phyloP scores from a whole-genome alignment of 2,329 filamentous ascomycete species.

The Neonectria punicea region DNA sequence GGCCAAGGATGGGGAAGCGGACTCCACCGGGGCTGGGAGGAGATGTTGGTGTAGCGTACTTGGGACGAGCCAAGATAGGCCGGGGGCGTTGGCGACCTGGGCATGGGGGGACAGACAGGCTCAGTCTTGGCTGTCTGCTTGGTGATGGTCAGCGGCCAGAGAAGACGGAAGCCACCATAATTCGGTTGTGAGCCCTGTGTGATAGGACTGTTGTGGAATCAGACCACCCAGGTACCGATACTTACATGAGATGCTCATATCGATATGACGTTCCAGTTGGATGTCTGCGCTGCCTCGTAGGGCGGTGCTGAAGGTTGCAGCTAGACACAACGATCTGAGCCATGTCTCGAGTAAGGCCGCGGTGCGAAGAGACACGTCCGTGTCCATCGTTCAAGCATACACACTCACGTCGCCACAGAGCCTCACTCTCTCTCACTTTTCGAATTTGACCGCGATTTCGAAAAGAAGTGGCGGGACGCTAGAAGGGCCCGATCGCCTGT shows the following conservation, averaged over 20 bases:
- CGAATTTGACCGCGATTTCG: background rate
- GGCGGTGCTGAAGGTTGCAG: slow-evolving; percentile 2
- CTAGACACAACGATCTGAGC: slow-evolving; percentile 3
- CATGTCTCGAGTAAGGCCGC: slow-evolving; percentile 15
- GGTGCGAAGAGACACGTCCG: slow-evolving; percentile 16
- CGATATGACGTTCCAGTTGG: background rate
- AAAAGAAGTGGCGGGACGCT: slow-evolving; percentile 14
- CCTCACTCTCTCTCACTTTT: slow-evolving; percentile 1
- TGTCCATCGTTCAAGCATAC: slow-evolving; percentile 19
- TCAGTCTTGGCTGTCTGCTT: background rate
- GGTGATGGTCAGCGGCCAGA: slow-evolving; percentile 11
- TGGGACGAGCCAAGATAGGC: slow-evolving; percentile 24
- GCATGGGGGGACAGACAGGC: background rate
- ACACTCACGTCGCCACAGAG: slow-evolving; percentile 3
- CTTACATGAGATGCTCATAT: background rate
- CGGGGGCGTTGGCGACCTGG: slow-evolving; percentile 5
- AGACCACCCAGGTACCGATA: slow-evolving; percentile 9
- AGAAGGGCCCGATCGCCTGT: slow-evolving; percentile 13
- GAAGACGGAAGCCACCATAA: slow-evolving; percentile 16
- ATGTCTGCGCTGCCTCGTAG: background rate
- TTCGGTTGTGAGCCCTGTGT: slow-evolving; percentile 14
- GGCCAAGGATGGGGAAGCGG: slow-evolving; percentile 29
- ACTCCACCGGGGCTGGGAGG: slow-evolving; percentile 33
- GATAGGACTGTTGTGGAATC: slow-evolving; percentile 13
- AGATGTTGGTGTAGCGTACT: slow-evolving; percentile 33